Conservation (phyloP, 140 eudicot genomes). For the Oenanthe javanica region DNA sequence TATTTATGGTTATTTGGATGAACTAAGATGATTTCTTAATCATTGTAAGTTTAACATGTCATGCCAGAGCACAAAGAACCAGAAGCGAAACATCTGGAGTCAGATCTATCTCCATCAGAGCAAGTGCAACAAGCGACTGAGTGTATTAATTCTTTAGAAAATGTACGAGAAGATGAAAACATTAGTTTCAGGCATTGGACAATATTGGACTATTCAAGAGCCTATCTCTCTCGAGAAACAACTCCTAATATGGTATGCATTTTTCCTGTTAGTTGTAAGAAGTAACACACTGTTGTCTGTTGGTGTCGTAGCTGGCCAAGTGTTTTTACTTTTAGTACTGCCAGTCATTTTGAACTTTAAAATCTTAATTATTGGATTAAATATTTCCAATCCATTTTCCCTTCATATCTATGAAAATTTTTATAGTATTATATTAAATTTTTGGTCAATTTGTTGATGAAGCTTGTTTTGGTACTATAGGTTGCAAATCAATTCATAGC, state of each 20-base stretch:
- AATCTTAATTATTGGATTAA: not conserved
- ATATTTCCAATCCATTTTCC: not conserved
- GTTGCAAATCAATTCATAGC: conserved; percentile 69
- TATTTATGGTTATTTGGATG: not conserved
- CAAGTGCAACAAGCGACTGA: conserved; percentile 55
- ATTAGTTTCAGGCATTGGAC: conserved; percentile 64
- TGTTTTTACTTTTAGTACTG: not conserved
- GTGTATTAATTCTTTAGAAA: conserved; percentile 34
- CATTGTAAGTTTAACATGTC: not conserved
- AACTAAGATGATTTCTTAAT: not conserved
- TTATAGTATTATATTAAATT: not conserved
- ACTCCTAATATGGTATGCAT: conserved; percentile 65
- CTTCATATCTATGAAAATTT: not conserved
- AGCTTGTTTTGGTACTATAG: conserved; percentile 27
- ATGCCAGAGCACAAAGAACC: conserved; percentile 42
- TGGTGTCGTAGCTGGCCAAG: not conserved
- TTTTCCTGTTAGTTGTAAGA: not conserved
- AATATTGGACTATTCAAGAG: conserved; percentile 73
- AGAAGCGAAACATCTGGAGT: conserved; percentile 35
- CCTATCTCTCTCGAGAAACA: conserved; percentile 49
- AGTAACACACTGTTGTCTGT: not conserved
- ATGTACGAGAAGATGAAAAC: conserved; percentile 18
- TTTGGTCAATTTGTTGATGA: not conserved
- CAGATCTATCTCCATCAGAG: conserved; percentile 37
- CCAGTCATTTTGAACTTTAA: not conserved